These are phyloP conservation scores for Sutorius australiensis DNA, from an alignment of 768 basidiomycete species.

Conservation along the genomic window DNA sequence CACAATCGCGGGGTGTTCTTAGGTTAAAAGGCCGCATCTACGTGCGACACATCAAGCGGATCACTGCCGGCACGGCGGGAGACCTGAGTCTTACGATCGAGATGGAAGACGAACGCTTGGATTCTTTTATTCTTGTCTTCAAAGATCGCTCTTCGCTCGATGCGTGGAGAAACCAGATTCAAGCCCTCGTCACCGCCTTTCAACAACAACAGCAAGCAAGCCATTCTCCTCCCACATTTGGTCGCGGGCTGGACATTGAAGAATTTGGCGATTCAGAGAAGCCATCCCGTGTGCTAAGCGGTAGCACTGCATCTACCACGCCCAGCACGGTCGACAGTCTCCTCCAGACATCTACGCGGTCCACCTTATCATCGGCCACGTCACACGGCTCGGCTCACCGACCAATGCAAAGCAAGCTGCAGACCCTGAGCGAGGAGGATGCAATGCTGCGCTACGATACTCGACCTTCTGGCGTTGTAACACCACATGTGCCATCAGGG, in stretches of 20 bases:
- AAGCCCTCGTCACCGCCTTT: slow-evolving; percentile 68
- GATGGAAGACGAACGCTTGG: slow-evolving; percentile 93
- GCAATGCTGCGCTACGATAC: slow-evolving; percentile 57
- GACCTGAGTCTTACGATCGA: slow-evolving; percentile 95
- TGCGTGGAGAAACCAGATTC: slow-evolving; percentile 83
- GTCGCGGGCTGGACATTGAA: slow-evolving; percentile 53
- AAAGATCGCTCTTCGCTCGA: slow-evolving; percentile 86
- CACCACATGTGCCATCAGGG: slow-evolving; percentile 68
- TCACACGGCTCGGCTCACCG: slow-evolving; percentile 55
- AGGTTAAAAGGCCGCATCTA: slow-evolving; percentile 94
- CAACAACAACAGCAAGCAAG: slow-evolving; percentile 52
- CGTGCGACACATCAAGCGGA: slow-evolving; percentile 88
- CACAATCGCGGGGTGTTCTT: slow-evolving; percentile 59
- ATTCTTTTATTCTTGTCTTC: slow-evolving; percentile 95
- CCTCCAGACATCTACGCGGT: slow-evolving; percentile 61
- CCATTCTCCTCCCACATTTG: slow-evolving; percentile 31
- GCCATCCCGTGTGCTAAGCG: slow-evolving; percentile 76
- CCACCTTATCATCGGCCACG: slow-evolving; percentile 71
- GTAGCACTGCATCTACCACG: slow-evolving; percentile 60
- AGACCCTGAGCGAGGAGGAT: slow-evolving; percentile 70
- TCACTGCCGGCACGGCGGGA: slow-evolving; percentile 74
- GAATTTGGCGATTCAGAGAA: slow-evolving; percentile 78
- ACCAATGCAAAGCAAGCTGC: slow-evolving; percentile 44
- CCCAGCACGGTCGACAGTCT: slow-evolving; percentile 61
- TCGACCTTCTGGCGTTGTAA: slow-evolving; percentile 48